Evolutionary conservation across 768 basidiomycete species (phyloP), one percentile per base, ranked within the genome.

Genomic region (Leccinum barrowsii): DNA sequence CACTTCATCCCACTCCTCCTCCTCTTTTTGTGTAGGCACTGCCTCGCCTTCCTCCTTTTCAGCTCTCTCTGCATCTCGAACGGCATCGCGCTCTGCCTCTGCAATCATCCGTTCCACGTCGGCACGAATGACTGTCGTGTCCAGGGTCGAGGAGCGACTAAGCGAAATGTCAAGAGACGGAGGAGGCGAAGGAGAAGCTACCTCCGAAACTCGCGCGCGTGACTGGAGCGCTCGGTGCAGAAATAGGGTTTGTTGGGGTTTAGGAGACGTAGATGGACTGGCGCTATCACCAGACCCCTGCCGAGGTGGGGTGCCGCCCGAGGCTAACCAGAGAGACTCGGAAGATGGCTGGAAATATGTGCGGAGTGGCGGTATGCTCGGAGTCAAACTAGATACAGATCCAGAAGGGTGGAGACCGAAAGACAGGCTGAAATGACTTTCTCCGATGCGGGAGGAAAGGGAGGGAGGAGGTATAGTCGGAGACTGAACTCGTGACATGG

Each of bases 211-310:
- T 3, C 13, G 62, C 52, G 64, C 61, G 2, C 70, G 70, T 12
- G 61, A 64, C 21, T 64, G 60, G 26, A 70, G 60, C 34, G 58
- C 56, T 21, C 68, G 64, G 28, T 62, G 59, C 37, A 70, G 5
- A 48, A 70, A 71, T 24, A 63, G 28, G 1, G 28, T 44, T 13
- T 44, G 56, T 13, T 44, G 56, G 11, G 59, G 15, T 17, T 47
- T 56, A 0, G 35, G 28, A 13, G 65, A 19, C 10, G 34, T 46
- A 15, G 52, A 3, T 22, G 51, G 30, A 28, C 28, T 22, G 8
- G 24, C 1, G 4, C 5, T 10, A 32, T 10, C 54, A 19, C 8
- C 34, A 10, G 48, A 50, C 17, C n/a, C 11, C n/a, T 46, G 40
- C 30, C 13, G 26, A 34, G 58, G 58, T 15, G 48, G 22, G 21